Percentiles rank a stretch among this genome's conserved stretches.
Conservation (phyloP, 371 early-diverging fungal species). For the Apophysomyces ossiformis region DNA sequence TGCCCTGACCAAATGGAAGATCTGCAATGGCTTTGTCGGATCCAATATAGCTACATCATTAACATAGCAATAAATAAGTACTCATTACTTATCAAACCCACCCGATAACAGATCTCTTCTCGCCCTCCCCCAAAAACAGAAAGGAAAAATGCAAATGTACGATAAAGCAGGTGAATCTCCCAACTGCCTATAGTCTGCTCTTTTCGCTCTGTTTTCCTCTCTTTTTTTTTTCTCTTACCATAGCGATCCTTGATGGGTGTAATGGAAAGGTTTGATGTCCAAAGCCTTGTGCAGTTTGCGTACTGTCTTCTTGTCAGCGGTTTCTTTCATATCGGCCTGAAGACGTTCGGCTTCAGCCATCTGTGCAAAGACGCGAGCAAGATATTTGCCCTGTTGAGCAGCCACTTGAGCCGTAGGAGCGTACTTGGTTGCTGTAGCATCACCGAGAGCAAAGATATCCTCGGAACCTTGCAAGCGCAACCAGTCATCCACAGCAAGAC, state of each 20-base stretch:
- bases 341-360: conserved; percentile 49
- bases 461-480: conserved; percentile 72
- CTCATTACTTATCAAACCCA: too few relatives aligned
- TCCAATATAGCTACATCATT: conserved; percentile 71
- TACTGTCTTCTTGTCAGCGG: conserved; percentile 31
- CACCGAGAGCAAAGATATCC: conserved; percentile 84
- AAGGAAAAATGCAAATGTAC: too few relatives aligned
- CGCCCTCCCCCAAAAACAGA: too few relatives aligned
- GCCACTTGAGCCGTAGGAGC: conserved; percentile 92
- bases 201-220: too few relatives aligned
- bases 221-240: conserved; percentile 48
- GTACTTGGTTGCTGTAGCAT: conserved; percentile 78
- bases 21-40: conserved; percentile 87
- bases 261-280: conserved; percentile 71
- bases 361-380: conserved; percentile 69
- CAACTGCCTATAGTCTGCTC: too few relatives aligned
- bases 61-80: neutral
- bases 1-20: conserved; percentile 73
- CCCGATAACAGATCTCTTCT: too few relatives aligned
- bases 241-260: conserved; percentile 78
- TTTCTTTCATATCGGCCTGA: conserved; percentile 27
- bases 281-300: conserved; percentile 32
- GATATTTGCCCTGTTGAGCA: conserved; percentile 81
- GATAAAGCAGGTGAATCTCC: too few relatives aligned
- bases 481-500: conserved; percentile 82